Evolutionary conservation across 257 asterid genomes (phyloP).

Genomic region (Jasminum sambac): DNA sequence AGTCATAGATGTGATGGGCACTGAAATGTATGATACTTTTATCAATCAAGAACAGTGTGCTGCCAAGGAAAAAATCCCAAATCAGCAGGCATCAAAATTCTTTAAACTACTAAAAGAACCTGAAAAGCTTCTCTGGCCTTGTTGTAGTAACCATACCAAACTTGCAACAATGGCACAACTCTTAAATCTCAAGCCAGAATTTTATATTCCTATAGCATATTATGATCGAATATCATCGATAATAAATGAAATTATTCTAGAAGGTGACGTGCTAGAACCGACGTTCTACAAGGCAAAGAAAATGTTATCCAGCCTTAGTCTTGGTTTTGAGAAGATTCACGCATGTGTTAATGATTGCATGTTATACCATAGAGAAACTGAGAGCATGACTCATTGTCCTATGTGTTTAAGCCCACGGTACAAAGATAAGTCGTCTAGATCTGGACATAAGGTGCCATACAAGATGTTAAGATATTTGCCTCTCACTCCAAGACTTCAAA

Average conservation of each 20-base stretch:
- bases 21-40: too few relatives aligned
- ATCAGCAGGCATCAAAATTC: not conserved
- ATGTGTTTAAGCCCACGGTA: not conserved
- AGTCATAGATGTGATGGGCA: too few relatives aligned
- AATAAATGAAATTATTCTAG: not conserved
- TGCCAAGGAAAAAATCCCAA: not conserved
- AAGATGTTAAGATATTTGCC: constrained; percentile 5
- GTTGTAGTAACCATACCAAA: not conserved
- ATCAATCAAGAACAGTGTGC: too few relatives aligned
- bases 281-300: not conserved
- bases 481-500: not conserved
- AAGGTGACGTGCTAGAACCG: not conserved
- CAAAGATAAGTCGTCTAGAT: not conserved
- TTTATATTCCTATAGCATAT: not conserved
- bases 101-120: not conserved
- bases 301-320: not conserved
- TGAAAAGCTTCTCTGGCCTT: not conserved
- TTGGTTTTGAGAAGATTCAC: not conserved
- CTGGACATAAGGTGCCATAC: not conserved
- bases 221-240: too few relatives aligned
- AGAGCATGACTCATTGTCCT: not conserved
- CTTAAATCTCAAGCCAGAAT: not conserved
- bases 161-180: not conserved
- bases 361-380: not conserved
- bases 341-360: constrained; percentile 1